Evolutionary conservation across 2,329 filamentous ascomycete species (phyloP).

Genomic region (Penicillium nordicum): DNA sequence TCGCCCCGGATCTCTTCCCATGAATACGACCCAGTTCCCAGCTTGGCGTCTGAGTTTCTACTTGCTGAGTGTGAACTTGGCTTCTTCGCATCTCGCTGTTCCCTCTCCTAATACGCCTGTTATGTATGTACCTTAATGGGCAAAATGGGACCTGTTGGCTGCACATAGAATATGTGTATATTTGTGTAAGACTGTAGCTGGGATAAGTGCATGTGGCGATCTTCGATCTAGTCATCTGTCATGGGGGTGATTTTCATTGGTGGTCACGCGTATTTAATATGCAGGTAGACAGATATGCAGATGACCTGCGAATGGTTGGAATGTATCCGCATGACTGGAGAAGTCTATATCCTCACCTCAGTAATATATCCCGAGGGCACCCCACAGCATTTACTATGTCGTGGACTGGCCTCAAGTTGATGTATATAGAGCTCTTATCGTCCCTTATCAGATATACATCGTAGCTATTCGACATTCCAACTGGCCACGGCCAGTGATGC

Average conservation of each 20-base stretch:
- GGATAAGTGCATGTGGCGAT: neutral
- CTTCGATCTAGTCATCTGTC: neutral
- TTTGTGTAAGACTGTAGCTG: neutral
- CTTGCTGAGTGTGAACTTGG: conserved; percentile 7
- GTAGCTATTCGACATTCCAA: neutral
- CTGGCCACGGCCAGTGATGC: too few relatives aligned
- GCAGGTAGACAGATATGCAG: neutral
- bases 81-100: conserved; percentile 7
- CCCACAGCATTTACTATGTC: neutral
- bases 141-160: conserved; percentile 29
- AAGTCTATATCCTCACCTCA: neutral
- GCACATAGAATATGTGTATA: conserved; percentile 1
- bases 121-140: conserved; percentile 32
- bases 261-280: neutral
- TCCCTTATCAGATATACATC: neutral
- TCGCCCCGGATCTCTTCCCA: neutral
- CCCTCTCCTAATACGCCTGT: conserved; percentile 21
- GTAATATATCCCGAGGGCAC: neutral
- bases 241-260: neutral
- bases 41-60: conserved; percentile 2
- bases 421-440: neutral
- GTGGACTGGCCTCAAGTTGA: neutral
- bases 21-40: conserved; percentile 4
- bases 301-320: neutral
- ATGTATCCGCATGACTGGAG: neutral